Conservation (phyloP, 208 protist species). For the Leishmania arabica region DNA sequence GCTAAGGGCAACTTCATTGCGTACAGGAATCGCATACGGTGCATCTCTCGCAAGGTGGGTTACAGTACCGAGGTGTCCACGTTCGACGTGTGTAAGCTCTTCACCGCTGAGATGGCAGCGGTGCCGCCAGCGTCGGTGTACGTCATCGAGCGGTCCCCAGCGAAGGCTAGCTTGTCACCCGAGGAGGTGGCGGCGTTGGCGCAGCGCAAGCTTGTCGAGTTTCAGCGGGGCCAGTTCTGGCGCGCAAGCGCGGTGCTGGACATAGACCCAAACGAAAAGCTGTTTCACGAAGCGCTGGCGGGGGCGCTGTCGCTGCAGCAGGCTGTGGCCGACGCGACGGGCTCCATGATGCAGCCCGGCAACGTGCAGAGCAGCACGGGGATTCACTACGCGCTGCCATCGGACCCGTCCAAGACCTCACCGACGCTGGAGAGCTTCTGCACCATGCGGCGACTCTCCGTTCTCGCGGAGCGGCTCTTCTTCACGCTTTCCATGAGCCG, state of each 20-base stretch:
- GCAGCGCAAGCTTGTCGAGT: constrained; percentile 48
- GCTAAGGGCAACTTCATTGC: constrained; percentile 33
- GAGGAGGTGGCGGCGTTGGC: constrained; percentile 25
- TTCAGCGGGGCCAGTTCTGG: constrained; percentile 82
- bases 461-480: constrained; percentile 62
- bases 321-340: constrained; percentile 64
- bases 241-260: constrained; percentile 68
- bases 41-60: constrained; percentile 60
- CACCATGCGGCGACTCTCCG: constrained; percentile 54
- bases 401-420: constrained; percentile 63
- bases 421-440: constrained; percentile 78
- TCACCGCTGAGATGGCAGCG: constrained; percentile 62
- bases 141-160: constrained; percentile 25
- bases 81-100: constrained; percentile 80
- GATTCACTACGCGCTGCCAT: constrained; percentile 76
- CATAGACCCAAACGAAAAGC: constrained; percentile 71
- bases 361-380: constrained; percentile 81
- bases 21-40: constrained; percentile 52
- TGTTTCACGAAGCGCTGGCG: constrained; percentile 59
- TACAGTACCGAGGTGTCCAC: constrained; percentile 85
- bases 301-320: constrained; percentile 70
- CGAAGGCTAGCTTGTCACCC: background rate
- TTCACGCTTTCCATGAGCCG: constrained; percentile 77
- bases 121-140: constrained; percentile 43
- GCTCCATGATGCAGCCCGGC: constrained; percentile 83